Evolutionary conservation across 371 early-diverging fungal genomes (phyloP), one percentile per base, ranked within the genome.

Genomic region (Enteropsectra breve): DNA sequence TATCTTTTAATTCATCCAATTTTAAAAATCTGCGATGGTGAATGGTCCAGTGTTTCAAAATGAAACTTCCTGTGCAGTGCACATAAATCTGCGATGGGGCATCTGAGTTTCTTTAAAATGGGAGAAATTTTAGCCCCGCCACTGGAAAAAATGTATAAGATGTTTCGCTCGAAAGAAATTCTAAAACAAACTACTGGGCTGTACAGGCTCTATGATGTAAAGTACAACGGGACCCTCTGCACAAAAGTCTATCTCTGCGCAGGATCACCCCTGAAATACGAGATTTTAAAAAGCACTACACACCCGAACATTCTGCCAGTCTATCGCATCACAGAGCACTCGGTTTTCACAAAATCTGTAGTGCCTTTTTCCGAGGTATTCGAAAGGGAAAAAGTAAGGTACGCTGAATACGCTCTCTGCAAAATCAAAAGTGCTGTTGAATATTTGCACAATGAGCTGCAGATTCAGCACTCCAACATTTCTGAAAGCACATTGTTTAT

Each of bases 401-500:
- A 65, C 33, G 70, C 65, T 36, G 59, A 66, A 37, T 65, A 70
- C 45, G 58, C 62, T 11, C 30, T 62, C 33, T 50, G 26, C 18
- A 61, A 58, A 30, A 28, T 74, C 1, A 64, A 55, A 18, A 43
- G 63, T 34, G 57, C 70, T 1, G 8, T 74, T 30, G 47, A 56
- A 26, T 66, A 57, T 40, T 24, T 74, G 23, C 64, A 74, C 38
- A 24, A 29, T 15, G 50, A 54, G 6, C 60, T 69, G 21, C 24
- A 54, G 1, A 45, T 70, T 18, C 18, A 29, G 8, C 76, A 76
- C 38, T 37, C 57, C 23, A 65, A 61, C 24, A 46, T 76, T 40
- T 26, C 30, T 15, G 40, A 58, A 23, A 63, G 70, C 5, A 61
- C 73, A 18, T 54, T 76, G 13, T 70, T 76, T 55, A 37, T 76